Evolutionary conservation across 805 yeast species (phyloP).

Genomic region (Candida succiphila): DNA sequence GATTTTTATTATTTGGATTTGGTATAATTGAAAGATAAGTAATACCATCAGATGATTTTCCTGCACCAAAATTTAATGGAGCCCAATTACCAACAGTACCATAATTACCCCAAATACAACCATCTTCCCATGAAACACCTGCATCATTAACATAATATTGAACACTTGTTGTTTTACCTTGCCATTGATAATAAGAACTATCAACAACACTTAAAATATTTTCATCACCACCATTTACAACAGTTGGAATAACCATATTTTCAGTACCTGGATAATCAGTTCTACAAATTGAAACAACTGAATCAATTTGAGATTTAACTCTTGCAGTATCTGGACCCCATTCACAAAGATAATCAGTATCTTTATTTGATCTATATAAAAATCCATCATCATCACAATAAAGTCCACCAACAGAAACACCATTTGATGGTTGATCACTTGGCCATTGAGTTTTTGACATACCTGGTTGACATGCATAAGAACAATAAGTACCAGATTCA

Average conservation of each 20-base stretch:
- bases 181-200: constrained; percentile 51
- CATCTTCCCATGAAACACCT: constrained; percentile 58
- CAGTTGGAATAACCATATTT: constrained; percentile 69
- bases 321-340: constrained; percentile 50
- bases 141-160: constrained; percentile 73
- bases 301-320: constrained; percentile 39
- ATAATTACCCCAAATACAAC: constrained; percentile 61
- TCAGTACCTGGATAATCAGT: constrained; percentile 80
- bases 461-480: constrained; percentile 73
- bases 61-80: constrained; percentile 72
- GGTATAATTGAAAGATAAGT: constrained; percentile 68
- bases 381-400: constrained; percentile 44
- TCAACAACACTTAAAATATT: constrained; percentile 52
- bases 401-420: constrained; percentile 67
- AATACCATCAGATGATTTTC: constrained; percentile 43
- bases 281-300: constrained; percentile 59
- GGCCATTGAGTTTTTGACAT: constrained; percentile 82
- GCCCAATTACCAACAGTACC: constrained; percentile 72
- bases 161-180: constrained; percentile 54
- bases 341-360: constrained; percentile 46
- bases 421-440: constrained; percentile 50
- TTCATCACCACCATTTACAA: constrained; percentile 42
- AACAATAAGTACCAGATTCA: constrained; percentile 61
- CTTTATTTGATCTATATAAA: constrained; percentile 49
- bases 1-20: constrained; percentile 55